Conservation (phyloP, 1,284 basidiomycete species). For the Microbotryum scabiosae region DNA sequence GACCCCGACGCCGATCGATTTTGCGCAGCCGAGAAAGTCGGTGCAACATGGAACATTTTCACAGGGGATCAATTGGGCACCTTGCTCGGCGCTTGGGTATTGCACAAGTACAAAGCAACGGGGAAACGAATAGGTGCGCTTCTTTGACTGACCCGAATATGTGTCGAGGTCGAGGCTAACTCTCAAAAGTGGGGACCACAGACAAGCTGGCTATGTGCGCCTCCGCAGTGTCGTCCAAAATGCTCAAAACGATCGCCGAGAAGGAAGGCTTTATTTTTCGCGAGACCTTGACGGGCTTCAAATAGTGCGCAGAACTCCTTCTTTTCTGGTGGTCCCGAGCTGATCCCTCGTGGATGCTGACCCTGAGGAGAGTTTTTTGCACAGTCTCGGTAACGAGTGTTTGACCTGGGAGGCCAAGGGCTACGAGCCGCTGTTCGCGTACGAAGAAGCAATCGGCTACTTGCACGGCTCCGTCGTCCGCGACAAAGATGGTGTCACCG, state of each 20-base stretch:
- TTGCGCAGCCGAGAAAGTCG: conserved; percentile 9
- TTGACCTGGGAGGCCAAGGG: conserved; percentile 56
- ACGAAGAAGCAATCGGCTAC: conserved; percentile 77
- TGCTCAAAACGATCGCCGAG: conserved; percentile 65
- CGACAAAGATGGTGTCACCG: conserved; percentile 65
- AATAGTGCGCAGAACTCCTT: conserved; percentile 16
- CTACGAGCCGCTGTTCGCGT: conserved; percentile 67
- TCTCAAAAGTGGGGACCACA: conserved; percentile 28
- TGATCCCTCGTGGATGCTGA: neutral
- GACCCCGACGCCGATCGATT: conserved; percentile 58
- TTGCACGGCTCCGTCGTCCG: conserved; percentile 68
- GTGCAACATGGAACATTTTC: conserved; percentile 55
- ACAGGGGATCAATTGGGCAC: conserved; percentile 73
- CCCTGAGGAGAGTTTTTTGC: neutral
- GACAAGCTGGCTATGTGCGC: conserved; percentile 70
- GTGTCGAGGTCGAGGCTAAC: too few species aligned
- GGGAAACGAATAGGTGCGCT: conserved; percentile 52
- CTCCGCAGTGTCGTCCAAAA: conserved; percentile 78
- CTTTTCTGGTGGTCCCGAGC: conserved; percentile 34
- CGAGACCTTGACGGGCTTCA: conserved; percentile 68
- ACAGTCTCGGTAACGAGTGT: conserved; percentile 60
- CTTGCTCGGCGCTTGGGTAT: conserved; percentile 57
- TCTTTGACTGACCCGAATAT: neutral
- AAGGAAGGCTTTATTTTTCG: conserved; percentile 68
- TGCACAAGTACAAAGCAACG: conserved; percentile 53